A percentile compares a stretch with the other conserved stretches of the same genome.
Evolutionary conservation across 2,329 filamentous ascomycete species (phyloP).

Genomic region (Coniochaeta pulveracea): DNA sequence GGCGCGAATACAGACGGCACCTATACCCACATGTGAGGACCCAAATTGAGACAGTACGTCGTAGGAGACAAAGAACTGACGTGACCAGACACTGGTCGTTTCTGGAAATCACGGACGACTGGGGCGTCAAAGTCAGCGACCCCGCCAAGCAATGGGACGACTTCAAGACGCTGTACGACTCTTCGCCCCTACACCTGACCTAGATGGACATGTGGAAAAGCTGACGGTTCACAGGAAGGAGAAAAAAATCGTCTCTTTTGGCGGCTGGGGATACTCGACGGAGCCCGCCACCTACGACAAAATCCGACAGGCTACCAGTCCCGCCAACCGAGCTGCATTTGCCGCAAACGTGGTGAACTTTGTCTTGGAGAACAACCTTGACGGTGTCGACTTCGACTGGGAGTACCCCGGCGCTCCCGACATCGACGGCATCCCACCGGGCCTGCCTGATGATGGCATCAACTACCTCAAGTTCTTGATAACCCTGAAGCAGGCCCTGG

Average conservation of each 20-base stretch:
- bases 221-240: no score
- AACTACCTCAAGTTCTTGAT: constrained; percentile 14
- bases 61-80: no score
- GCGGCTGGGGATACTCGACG: constrained; percentile 32
- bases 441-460: constrained; percentile 7
- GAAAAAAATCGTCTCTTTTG: constrained; percentile 31
- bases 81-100: no score
- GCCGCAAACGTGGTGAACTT: constrained; percentile 24
- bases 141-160: constrained; percentile 16
- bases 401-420: constrained; percentile 25
- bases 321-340: constrained; percentile 25
- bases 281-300: constrained; percentile 21
- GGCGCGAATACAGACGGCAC: constrained; percentile 1
- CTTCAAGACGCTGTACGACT: constrained; percentile 14
- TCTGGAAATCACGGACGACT: background rate
- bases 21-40: constrained; percentile 1
- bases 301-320: constrained; percentile 21
- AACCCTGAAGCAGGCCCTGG: constrained; percentile 4
- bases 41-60: no score
- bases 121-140: constrained; percentile 12
- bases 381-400: constrained; percentile 28
- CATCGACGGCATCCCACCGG: constrained; percentile 19
- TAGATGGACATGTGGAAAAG: no score
- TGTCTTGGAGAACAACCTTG: constrained; percentile 24
- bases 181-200: no score